These are phyloP conservation scores for Sphaerulina populicola DNA, from an alignment of 2,329 filamentous ascomycete genomes.

Conservation along the genomic window DNA sequence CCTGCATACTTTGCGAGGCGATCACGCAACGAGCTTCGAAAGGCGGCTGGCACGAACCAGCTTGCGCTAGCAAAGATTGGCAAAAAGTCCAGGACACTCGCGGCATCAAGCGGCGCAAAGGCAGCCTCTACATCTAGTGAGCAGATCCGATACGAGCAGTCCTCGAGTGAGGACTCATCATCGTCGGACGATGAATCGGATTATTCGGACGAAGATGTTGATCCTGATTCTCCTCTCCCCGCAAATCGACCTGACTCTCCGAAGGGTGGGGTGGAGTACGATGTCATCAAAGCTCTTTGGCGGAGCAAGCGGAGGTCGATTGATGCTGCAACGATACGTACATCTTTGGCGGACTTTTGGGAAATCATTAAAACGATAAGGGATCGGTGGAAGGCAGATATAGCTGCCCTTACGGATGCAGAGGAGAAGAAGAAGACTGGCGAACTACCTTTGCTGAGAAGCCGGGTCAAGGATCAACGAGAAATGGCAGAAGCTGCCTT, in stretches of 20 bases:
- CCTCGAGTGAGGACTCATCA: conserved; percentile 42
- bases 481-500: conserved; percentile 48
- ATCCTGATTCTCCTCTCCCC: conserved; percentile 50
- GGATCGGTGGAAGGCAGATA: conserved; percentile 54
- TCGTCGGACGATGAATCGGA: conserved; percentile 43
- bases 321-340: conserved; percentile 46
- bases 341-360: conserved; percentile 50
- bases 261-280: conserved; percentile 47
- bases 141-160: conserved; percentile 31
- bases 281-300: conserved; percentile 55
- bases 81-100: conserved; percentile 28
- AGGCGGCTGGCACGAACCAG: conserved; percentile 37
- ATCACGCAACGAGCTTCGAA: conserved; percentile 41
- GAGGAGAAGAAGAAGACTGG: conserved; percentile 49
- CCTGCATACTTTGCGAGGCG: conserved; percentile 38
- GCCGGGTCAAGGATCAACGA: conserved; percentile 50
- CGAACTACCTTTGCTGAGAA: conserved; percentile 48
- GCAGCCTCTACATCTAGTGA: not conserved
- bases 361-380: conserved; percentile 52
- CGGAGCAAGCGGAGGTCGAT: conserved; percentile 46
- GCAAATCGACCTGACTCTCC: conserved; percentile 45
- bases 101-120: conserved; percentile 1
- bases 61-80: conserved; percentile 35
- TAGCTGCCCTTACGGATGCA: conserved; percentile 49
- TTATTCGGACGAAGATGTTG: conserved; percentile 46